A percentile compares a stretch with the other conserved stretches of the same genome.
Conservation (phyloP, 306 rosid genomes). For the Quercus bicolor region DNA sequence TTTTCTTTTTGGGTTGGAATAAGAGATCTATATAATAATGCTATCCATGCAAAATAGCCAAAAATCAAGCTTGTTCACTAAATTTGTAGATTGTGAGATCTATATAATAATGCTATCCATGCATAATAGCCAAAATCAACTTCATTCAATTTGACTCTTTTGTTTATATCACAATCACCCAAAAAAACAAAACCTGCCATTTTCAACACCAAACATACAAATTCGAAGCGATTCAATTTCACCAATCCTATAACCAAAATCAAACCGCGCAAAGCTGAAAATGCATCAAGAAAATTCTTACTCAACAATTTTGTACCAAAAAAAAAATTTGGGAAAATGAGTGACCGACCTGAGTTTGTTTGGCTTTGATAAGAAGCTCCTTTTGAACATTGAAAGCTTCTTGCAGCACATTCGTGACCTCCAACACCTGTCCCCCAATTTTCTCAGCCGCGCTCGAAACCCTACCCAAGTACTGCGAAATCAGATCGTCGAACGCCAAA, state of each 20-base stretch:
- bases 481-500: slow-evolving; percentile 62
- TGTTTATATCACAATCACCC: too few relatives aligned
- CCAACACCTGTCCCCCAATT: slow-evolving; percentile 78
- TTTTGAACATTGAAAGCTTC: slow-evolving; percentile 72
- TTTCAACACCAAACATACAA: too few relatives aligned
- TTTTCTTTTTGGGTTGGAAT: not conserved
- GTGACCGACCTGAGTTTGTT: slow-evolving; percentile 81
- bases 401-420: slow-evolving; percentile 40
- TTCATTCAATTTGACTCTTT: not conserved
- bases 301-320: too few relatives aligned
- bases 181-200: too few relatives aligned
- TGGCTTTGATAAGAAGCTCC: slow-evolving; percentile 63
- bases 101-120: not conserved
- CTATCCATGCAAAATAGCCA: not conserved
- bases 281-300: not conserved
- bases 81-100: not conserved
- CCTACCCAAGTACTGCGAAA: slow-evolving; percentile 45
- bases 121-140: not conserved
- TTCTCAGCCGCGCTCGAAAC: slow-evolving; percentile 62
- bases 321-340: not conserved
- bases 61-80: too few relatives aligned
- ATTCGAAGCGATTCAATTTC: too few relatives aligned
- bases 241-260: too few relatives aligned
- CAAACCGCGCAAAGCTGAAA: not conserved
- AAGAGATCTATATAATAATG: not conserved